A percentile compares a stretch with the other conserved stretches of the same genome.
Conservation (phyloP, 129 eudicot species). For the Flaveria bidentis region DNA sequence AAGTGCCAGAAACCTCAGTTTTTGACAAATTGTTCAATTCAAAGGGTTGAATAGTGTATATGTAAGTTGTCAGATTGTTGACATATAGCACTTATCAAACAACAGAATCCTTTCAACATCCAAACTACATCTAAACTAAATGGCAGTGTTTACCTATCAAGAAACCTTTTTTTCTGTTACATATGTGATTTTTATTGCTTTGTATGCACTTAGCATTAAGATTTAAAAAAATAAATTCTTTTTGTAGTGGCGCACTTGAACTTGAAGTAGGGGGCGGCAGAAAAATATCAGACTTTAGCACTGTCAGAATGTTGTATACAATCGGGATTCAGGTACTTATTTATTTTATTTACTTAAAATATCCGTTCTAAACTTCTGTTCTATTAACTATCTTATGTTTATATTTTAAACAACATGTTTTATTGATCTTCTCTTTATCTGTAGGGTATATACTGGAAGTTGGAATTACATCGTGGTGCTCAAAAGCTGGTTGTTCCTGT, state of each 20-base stretch:
- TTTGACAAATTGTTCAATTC: background rate
- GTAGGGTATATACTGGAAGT: slow-evolving; percentile 86
- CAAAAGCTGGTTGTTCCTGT: slow-evolving; percentile 94
- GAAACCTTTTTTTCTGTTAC: background rate
- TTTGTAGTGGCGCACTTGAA: slow-evolving; percentile 74
- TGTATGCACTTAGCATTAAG: background rate
- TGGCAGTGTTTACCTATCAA: background rate
- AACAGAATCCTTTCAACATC: background rate
- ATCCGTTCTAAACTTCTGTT: background rate
- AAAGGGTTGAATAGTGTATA: background rate
- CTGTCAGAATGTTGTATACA: slow-evolving; percentile 78
- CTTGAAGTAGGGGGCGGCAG: slow-evolving; percentile 98
- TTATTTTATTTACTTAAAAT: background rate
- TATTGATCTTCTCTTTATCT: background rate
- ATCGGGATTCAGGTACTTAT: slow-evolving; percentile 76
- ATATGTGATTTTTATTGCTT: background rate
- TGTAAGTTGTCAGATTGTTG: background rate
- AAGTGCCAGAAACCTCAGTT: background rate
- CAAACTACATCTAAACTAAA: background rate
- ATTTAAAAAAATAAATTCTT: background rate
- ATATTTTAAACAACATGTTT: background rate
- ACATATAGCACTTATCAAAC: slow-evolving; percentile 6
- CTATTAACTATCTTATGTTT: background rate
- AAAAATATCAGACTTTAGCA: slow-evolving; percentile 79
- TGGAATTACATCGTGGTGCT: slow-evolving; percentile 89